Conservation (phyloP, 441 rosid genomes). For the Manihot esculenta region DNA sequence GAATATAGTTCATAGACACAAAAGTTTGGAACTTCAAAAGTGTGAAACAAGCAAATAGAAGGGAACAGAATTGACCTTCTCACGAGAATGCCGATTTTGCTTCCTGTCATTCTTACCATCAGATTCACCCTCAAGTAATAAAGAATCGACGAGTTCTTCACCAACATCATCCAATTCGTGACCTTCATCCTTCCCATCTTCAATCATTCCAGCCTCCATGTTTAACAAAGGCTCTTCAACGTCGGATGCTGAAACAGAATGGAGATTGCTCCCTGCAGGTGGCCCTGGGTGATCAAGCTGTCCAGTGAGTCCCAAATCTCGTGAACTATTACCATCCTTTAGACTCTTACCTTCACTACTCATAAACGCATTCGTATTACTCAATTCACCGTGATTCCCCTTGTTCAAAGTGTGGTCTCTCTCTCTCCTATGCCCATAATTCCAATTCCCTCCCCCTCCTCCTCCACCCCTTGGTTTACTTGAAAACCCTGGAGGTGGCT, state of each 20-base stretch:
- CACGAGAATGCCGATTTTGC: constrained; percentile 43
- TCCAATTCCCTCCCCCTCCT: constrained; percentile 34
- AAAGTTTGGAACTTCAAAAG: not conserved
- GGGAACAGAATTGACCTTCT: constrained; percentile 39
- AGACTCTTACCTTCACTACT: constrained; percentile 37
- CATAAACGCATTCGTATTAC: constrained; percentile 22
- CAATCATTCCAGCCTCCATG: constrained; percentile 27
- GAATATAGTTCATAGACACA: not conserved
- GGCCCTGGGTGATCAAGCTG: constrained; percentile 76
- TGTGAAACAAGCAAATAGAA: not conserved
- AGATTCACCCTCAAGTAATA: constrained; percentile 44
- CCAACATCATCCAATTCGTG: constrained; percentile 40
- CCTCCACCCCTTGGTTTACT: constrained; percentile 36
- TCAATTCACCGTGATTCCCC: constrained; percentile 28
- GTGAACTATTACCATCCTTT: constrained; percentile 23
- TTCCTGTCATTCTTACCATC: constrained; percentile 51
- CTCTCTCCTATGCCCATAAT: constrained; percentile 30
- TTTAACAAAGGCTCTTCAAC: constrained; percentile 40
- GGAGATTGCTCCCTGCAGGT: constrained; percentile 49
- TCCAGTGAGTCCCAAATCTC: constrained; percentile 35
- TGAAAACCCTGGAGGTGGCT: constrained; percentile 64
- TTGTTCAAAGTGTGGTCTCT: constrained; percentile 31
- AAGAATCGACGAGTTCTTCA: constrained; percentile 41
- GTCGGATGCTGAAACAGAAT: constrained; percentile 48
- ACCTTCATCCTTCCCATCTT: constrained; percentile 27